phyloP scores from a whole-genome alignment of 169 alveolate species.

The Cryptosporidium ubiquitum region DNA sequence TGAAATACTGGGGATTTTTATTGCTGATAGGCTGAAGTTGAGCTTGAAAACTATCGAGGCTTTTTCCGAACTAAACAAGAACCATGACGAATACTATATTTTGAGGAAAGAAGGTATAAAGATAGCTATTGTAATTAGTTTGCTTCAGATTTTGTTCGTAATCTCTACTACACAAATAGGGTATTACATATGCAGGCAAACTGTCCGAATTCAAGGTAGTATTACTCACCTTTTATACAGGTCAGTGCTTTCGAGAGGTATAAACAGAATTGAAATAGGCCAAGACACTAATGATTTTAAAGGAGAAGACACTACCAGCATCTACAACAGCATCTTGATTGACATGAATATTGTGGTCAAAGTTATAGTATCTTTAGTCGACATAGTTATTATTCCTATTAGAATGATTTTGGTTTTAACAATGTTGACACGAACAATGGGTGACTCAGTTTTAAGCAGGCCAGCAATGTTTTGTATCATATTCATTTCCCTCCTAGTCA shows the following conservation, averaged over 20 bases:
- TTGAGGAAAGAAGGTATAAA: constrained; percentile 10
- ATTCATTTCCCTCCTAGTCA: constrained; percentile 23
- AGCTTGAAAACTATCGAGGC: constrained; percentile 26
- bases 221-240: constrained; percentile 64
- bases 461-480: constrained; percentile 56
- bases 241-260: constrained; percentile 51
- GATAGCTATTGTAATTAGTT: constrained; percentile 16
- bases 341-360: constrained; percentile 48
- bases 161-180: constrained; percentile 49
- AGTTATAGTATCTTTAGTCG: constrained; percentile 39
- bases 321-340: constrained; percentile 38
- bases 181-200: constrained; percentile 45
- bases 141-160: constrained; percentile 14
- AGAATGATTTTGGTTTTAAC: constrained; percentile 31
- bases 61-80: neutral
- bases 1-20: constrained; percentile 43
- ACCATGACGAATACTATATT: neutral
- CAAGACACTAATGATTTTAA: neutral
- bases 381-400: constrained; percentile 46
- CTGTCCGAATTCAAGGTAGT: constrained; percentile 63
- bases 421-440: constrained; percentile 33
- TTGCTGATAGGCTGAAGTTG: constrained; percentile 7
- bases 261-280: constrained; percentile 9
- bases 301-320: constrained; percentile 42
- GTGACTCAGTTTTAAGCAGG: constrained; percentile 42